Evolutionary conservation across 805 yeast species (phyloP).

Genomic region (Candida arabinofermentans): DNA sequence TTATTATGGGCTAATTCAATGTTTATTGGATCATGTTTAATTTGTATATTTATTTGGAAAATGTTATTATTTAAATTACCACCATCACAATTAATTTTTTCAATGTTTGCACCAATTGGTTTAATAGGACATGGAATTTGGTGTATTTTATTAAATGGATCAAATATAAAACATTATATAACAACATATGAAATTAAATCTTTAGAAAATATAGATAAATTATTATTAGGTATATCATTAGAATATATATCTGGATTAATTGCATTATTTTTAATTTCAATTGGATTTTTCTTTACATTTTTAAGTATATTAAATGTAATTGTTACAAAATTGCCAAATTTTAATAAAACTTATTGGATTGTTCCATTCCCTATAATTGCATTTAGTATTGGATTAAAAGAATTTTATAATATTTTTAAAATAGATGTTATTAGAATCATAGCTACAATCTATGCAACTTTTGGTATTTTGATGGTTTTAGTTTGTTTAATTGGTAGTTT

Average conservation of each 20-base stretch:
- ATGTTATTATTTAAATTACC: constrained; percentile 57
- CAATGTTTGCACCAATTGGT: constrained; percentile 72
- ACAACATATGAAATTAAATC: constrained; percentile 6
- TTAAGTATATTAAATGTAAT: constrained; percentile 35
- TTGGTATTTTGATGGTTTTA: constrained; percentile 42
- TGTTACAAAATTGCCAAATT: constrained; percentile 28
- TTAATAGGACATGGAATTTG: constrained; percentile 82
- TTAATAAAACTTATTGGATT: constrained; percentile 64
- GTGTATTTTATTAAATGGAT: constrained; percentile 45
- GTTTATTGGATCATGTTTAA: constrained; percentile 50
- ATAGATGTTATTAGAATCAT: constrained; percentile 56
- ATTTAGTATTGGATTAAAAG: constrained; percentile 55
- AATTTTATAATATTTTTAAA: constrained; percentile 42
- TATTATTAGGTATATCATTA: constrained; percentile 8
- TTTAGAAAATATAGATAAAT: constrained; percentile 1
- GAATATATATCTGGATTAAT: constrained; percentile 9
- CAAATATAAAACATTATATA: constrained; percentile 14
- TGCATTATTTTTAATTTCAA: constrained; percentile 15
- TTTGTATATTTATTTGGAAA: constrained; percentile 57
- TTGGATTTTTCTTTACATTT: constrained; percentile 37
- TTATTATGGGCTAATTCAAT: constrained; percentile 73
- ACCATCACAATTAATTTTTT: constrained; percentile 45
- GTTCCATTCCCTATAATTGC: constrained; percentile 86
- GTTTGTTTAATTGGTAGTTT: constrained; percentile 34
- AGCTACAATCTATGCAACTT: constrained; percentile 54